These are phyloP conservation scores for Nothopassalora personata DNA, from an alignment of 2,329 filamentous ascomycete species.

Conservation along the genomic window DNA sequence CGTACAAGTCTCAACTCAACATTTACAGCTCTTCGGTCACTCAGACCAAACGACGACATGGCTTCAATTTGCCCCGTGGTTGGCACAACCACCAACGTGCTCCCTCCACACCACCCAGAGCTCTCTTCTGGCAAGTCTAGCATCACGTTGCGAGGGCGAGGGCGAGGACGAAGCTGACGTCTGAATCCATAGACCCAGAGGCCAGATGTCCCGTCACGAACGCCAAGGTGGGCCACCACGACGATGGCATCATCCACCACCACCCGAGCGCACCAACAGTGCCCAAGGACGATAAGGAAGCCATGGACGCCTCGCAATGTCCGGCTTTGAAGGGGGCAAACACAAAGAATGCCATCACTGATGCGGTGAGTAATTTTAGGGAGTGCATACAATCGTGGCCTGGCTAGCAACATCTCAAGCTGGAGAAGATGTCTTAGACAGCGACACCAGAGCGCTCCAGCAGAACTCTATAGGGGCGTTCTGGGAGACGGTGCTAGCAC, in stretches of 20 bases:
- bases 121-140: conserved; percentile 14
- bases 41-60: conserved; percentile 4
- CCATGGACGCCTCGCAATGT: conserved; percentile 36
- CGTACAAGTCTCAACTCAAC: background rate
- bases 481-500: too few relatives aligned
- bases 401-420: too few relatives aligned
- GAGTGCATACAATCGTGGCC: too few relatives aligned
- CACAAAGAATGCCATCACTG: conserved; percentile 36
- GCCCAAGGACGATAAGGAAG: conserved; percentile 22
- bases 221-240: conserved; percentile 43
- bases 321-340: conserved; percentile 39
- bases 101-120: conserved; percentile 41
- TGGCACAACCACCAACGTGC: conserved; percentile 40
- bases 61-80: conserved; percentile 29
- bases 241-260: conserved; percentile 34
- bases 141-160: background rate
- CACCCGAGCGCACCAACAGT: conserved; percentile 36
- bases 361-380: conserved; percentile 22
- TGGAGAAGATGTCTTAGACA: too few relatives aligned
- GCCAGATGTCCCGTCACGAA: conserved; percentile 43
- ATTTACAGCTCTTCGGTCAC: background rate
- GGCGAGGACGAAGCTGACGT: background rate
- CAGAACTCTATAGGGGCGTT: too few relatives aligned
- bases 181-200: conserved; percentile 34
- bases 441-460: too few relatives aligned